Evolutionary conservation across 2,329 filamentous ascomycete species (phyloP).

Genomic region (Aspergillus unguis): DNA sequence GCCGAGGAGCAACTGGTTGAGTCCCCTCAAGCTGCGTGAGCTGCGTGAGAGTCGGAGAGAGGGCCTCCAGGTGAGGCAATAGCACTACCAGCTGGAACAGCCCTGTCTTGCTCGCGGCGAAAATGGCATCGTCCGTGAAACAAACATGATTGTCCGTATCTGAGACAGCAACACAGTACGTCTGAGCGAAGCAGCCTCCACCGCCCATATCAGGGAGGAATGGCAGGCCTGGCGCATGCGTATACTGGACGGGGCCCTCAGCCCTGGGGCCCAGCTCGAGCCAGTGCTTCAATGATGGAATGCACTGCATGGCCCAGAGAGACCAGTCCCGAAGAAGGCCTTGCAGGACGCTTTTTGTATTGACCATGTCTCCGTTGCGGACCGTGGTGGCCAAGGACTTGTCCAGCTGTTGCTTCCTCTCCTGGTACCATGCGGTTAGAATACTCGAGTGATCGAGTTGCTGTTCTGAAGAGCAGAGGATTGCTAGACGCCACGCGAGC

Average conservation of each 20-base stretch:
- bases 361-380: slow-evolving; percentile 34
- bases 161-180: slow-evolving; percentile 24
- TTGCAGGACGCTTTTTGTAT: slow-evolving; percentile 27
- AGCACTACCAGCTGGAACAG: slow-evolving; percentile 29
- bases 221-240: slow-evolving; percentile 27
- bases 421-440: slow-evolving; percentile 32
- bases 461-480: slow-evolving; percentile 22
- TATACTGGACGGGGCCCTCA: slow-evolving; percentile 29
- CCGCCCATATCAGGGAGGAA: slow-evolving; percentile 31
- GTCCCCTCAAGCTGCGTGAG: not conserved
- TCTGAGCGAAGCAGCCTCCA: slow-evolving; percentile 32
- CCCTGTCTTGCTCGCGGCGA: slow-evolving; percentile 21
- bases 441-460: slow-evolving; percentile 20
- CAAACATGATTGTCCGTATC: slow-evolving; percentile 4
- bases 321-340: slow-evolving; percentile 32
- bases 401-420: slow-evolving; percentile 40
- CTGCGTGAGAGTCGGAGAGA: not conserved
- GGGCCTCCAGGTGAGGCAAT: not conserved
- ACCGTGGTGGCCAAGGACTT: slow-evolving; percentile 35
- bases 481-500: slow-evolving; percentile 37
- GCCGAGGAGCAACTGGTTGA: not conserved
- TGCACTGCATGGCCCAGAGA: slow-evolving; percentile 32
- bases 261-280: slow-evolving; percentile 29
- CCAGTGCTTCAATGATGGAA: slow-evolving; percentile 29
- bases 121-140: slow-evolving; percentile 37